Base-by-base conservation (phyloP, 805 yeast species). In the Suhomyces sp. region DNA sequence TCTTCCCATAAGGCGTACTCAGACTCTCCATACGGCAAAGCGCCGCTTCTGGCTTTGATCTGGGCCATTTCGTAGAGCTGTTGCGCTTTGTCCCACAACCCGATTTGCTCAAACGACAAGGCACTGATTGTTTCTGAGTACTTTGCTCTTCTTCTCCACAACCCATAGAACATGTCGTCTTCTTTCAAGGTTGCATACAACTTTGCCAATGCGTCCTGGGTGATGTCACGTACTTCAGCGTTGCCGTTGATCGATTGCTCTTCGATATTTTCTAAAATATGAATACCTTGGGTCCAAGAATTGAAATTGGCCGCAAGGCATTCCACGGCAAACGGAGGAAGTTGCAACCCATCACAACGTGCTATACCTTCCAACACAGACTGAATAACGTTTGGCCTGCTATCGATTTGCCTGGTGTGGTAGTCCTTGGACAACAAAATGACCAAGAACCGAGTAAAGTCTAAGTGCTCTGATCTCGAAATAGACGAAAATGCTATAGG, bases 1-100 rank as follows among this genome's bases (percentile, higher is more conserved):
- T 94, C 99, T 71, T 96, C 99, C 99, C 99, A 94, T 31, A 94
- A 75, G 0, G 94, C 85, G 61, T 94, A 94, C 65, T 94, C 99
- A 1, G 96, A 83, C 63, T 94, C 97, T 24, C 97, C 90, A 64
- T 89, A 94, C 0, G 99, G 99, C 39, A 94, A 72, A 3, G 88
- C 96, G 2, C 98, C 97, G 63, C 96, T 87, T 52, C 99, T 76
- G 0, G 99, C 97, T 60, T 93, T 92, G 52, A 94, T 88, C 71
- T 94, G 99, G 1, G 99, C 99, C 20, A 91, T 84, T 69, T 94
- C 99, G 60, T 96, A 96, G 55, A 93, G 73, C 64, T 91, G 96
- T 66, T 90, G 86, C 0, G 98, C 98, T 55, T 89, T 86, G 53
- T 87, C 94, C 97, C 97, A 94, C 59, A 90, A 72, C 7, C 99